Conservation (phyloP, 352 stramenopile genomes). For the Globisporangium polare region DNA sequence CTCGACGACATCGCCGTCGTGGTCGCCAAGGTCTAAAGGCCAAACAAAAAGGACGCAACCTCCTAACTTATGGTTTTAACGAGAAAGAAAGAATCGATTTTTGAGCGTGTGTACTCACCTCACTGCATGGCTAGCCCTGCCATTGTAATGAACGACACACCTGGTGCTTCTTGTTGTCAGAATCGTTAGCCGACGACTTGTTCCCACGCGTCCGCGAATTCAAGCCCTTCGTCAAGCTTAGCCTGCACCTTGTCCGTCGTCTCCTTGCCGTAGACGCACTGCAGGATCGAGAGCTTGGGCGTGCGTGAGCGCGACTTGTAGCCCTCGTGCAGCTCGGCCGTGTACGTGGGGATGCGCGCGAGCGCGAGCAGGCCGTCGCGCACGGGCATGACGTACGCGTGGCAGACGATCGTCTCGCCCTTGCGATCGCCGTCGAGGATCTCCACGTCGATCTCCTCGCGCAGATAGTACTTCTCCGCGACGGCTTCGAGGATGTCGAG, state of each 20-base stretch:
- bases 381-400: conserved; percentile 57
- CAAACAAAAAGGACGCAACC: background rate
- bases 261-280: conserved; percentile 50
- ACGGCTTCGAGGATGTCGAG: conserved; percentile 79
- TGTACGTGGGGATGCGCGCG: conserved; percentile 48
- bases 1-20: conserved; percentile 64
- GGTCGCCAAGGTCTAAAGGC: conserved; percentile 37
- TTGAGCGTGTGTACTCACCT: background rate
- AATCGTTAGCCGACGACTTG: conserved; percentile 1
- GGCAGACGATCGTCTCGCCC: conserved; percentile 36
- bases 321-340: conserved; percentile 37
- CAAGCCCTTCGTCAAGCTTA: conserved; percentile 34
- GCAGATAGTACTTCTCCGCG: conserved; percentile 58
- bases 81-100: conserved; percentile 3
- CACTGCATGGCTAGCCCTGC: background rate
- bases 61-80: conserved; percentile 8
- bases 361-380: conserved; percentile 48
- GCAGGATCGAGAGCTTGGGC: conserved; percentile 46
- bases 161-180: background rate
- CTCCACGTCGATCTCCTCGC: conserved; percentile 56
- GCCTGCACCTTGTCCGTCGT: conserved; percentile 32
- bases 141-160: background rate
- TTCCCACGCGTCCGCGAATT: conserved; percentile 45
- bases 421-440: conserved; percentile 37
- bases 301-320: conserved; percentile 39